phyloP scores from a whole-genome alignment of 306 rosid genomes.

The Carpinus fangiana region DNA sequence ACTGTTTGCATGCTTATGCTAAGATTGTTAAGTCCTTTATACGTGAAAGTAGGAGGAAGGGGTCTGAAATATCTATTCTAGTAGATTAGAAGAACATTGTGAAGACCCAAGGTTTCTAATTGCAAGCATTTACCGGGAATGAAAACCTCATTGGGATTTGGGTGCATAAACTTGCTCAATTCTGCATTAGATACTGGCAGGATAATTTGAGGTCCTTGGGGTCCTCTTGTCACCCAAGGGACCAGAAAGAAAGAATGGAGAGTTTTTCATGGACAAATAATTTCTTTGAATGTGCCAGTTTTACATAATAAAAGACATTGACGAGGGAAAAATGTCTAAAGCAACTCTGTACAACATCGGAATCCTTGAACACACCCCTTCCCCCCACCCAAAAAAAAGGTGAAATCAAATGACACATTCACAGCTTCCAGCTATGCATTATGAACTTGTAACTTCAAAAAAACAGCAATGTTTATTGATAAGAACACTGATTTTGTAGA shows the following conservation, averaged over 20 bases:
- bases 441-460: neutral
- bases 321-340: neutral
- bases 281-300: conserved; percentile 1
- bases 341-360: neutral
- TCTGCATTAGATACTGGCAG: neutral
- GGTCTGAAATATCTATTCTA: too few species aligned
- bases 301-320: neutral
- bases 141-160: neutral
- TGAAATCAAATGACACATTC: neutral
- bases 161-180: neutral
- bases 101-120: neutral
- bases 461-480: neutral
- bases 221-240: neutral
- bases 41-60: neutral
- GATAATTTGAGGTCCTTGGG: neutral
- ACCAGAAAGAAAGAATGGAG: neutral
- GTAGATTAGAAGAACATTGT: neutral
- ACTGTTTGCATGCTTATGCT: neutral
- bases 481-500: neutral
- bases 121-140: neutral
- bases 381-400: neutral
- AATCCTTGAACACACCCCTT: neutral
- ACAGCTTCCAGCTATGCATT: neutral
- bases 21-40: neutral
- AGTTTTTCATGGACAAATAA: neutral